These are phyloP conservation scores for Scheffersomyces titani DNA, from an alignment of 1,139 yeast genomes.

Conservation along the genomic window DNA sequence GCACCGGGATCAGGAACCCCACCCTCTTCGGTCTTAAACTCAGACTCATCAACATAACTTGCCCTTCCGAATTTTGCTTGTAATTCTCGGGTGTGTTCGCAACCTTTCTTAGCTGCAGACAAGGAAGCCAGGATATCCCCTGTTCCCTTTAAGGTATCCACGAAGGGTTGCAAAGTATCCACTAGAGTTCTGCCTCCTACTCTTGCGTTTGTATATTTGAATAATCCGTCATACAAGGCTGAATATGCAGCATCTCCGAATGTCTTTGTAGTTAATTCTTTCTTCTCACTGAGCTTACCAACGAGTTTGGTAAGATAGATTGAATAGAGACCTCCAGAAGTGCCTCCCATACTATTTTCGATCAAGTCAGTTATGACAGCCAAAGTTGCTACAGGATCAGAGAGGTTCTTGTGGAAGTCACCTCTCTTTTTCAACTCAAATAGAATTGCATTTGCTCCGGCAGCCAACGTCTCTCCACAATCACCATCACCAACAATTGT, in stretches of 20 bases:
- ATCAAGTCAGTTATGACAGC: constrained; percentile 58
- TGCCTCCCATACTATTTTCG: constrained; percentile 94
- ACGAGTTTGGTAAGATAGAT: constrained; percentile 72
- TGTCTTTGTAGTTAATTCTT: constrained; percentile 19
- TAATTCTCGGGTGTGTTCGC: constrained; percentile 68
- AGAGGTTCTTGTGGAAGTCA: constrained; percentile 42
- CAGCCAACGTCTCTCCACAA: constrained; percentile 87
- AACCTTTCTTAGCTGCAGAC: constrained; percentile 71
- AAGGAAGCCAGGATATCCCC: constrained; percentile 60
- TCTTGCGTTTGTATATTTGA: constrained; percentile 84
- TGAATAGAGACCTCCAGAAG: constrained; percentile 91
- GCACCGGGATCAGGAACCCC: constrained; percentile 96
- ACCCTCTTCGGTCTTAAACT: constrained; percentile 45
- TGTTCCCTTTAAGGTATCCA: constrained; percentile 54
- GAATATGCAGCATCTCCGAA: constrained; percentile 34
- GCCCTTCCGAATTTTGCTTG: constrained; percentile 94
- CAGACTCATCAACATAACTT: constrained; percentile 75
- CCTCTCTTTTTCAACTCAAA: constrained; percentile 7
- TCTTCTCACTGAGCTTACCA: constrained; percentile 25
- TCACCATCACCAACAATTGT: constrained; percentile 96
- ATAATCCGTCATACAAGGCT: constrained; percentile 61
- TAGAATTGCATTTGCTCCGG: constrained; percentile 76
- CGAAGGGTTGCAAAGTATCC: constrained; percentile 87
- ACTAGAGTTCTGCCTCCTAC: constrained; percentile 88
- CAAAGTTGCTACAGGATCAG: constrained; percentile 54